Base-by-base conservation (phyloP, 2,329 filamentous ascomycete genomes). In the Aspergillus hortae region DNA sequence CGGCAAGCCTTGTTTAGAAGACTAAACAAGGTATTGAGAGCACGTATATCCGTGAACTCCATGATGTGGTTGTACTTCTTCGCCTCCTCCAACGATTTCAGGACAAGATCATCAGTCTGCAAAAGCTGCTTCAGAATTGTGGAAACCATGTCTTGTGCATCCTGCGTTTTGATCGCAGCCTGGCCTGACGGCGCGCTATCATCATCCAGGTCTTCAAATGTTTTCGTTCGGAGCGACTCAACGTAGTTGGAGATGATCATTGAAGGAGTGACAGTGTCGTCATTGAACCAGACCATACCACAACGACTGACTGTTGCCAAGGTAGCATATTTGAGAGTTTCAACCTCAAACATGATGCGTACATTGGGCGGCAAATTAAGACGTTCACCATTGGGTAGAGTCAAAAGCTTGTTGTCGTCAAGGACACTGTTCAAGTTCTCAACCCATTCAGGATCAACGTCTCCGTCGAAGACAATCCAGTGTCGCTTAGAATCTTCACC, bases 201-300 rank as follows among this genome's bases (percentile, higher is more conserved):
- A 69, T 99, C 95, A 61, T 99, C 94, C 32, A 99, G 78, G 62
- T 99, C 94, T 64, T 99, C 94, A 63, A 99, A 96, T 0, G 89
- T 85, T 51, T 90, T 86, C 3, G 85, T 88, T 61, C 87, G 86
- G 36, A 99, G 83, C 44, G 87, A 85, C 55, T 94, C 85, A 48
- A 99, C 82, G 65, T 99, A 96, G 72, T 97, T 90, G 56, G 84
- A 80, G 38, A 97, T 87, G 85, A 97, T 89, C 88, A 99, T 96
- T 59, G 82, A 83, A 1, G 92, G 84, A 30, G 90, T 92, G 38
- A 99, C 92, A 25, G 92, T 97, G 67, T 99, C 95, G 64, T 96
- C 92, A 68, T 91, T 99, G 76, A 97, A 99, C 94, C 94, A 99
- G 12, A 99, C 95, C 94, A 99, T 99, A 80, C 94, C 94, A 70